These are phyloP conservation scores for Diutina pseudorugosa DNA, from an alignment of 1,139 yeast genomes.

Conservation along the genomic window DNA sequence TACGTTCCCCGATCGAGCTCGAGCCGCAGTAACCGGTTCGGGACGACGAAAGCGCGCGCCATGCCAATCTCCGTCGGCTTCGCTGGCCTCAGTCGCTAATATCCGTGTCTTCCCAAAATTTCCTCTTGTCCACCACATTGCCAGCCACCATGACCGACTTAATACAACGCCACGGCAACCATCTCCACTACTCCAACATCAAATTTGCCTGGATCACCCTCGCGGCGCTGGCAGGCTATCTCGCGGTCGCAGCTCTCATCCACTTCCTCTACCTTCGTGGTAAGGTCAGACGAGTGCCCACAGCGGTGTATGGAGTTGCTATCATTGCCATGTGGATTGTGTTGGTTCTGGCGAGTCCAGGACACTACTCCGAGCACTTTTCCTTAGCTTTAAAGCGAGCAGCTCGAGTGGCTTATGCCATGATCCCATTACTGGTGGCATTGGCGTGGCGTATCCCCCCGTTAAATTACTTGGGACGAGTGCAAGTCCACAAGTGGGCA, in stretches of 20 bases:
- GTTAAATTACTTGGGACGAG: slow-evolving; percentile 34
- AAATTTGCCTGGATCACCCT: slow-evolving; percentile 38
- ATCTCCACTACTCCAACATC: slow-evolving; percentile 23
- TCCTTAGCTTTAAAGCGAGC: slow-evolving; percentile 19
- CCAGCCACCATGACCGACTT: background rate
- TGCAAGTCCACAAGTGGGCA: slow-evolving; percentile 70
- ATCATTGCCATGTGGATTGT: background rate
- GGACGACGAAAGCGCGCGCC: too few relatives aligned
- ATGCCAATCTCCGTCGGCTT: too few relatives aligned
- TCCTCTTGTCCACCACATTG: background rate
- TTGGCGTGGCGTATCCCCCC: slow-evolving; percentile 46
- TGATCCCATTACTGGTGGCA: slow-evolving; percentile 53
- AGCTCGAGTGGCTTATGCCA: slow-evolving; percentile 53
- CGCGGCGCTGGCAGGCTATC: background rate
- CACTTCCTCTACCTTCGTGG: background rate
- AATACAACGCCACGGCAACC: slow-evolving; percentile 3
- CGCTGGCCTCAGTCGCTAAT: background rate
- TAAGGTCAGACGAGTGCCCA: background rate
- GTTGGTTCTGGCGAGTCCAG: background rate
- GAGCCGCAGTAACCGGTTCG: too few relatives aligned
- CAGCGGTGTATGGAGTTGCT: background rate
- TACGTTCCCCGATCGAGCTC: too few relatives aligned
- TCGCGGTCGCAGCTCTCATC: background rate
- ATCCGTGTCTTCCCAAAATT: background rate
- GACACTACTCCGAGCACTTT: slow-evolving; percentile 7